Evolutionary conservation across 2,329 filamentous ascomycete species (phyloP), one percentile per base, ranked within the genome.

Genomic region (Penicillium italicum): DNA sequence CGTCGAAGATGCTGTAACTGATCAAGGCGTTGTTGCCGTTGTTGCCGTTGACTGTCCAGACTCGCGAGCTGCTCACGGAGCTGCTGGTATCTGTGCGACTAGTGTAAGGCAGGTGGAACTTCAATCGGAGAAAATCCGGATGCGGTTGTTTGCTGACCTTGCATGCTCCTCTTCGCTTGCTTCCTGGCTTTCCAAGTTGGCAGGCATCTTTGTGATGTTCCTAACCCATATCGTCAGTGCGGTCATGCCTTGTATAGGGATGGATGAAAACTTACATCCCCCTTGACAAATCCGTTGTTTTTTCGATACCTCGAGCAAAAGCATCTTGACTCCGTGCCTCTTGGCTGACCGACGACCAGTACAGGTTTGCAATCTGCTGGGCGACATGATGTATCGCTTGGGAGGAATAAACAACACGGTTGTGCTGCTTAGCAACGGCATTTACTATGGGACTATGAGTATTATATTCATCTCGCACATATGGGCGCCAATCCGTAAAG

Each of bases 341-440:
- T 22, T 72, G 72, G 14, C 69, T 74, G 31, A 79, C 76, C 0
- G 76, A 69, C n/a, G 77, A 73, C 80, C 80, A 82, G 64, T 83
- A 83, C 26, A 83, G 67, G 24, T 72, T 74, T 62, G 82, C 77
- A 58, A 84, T 81, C 64, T 83, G 80, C 58, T 81, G 77, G 20
- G 80, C 79, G 49, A 83, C 75, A 69, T 83, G 80, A 47, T 82
- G 78, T 50, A 80, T 78, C 37, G 81, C 80, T 62, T 82, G 79
- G 0, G 76, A 75, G 43, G 79, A 79, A 70, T 82, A 83, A 38
- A 80, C 77, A 53, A 77, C 71, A 45, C 79, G 80, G 59, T 77
- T 79, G 66, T 84, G 81, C 40, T 80, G 76, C 56, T 77, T 79
- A 51, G 82, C 67, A 36, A 75, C 73, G 33, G 74, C 72, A 57